Conservation (phyloP, 208 protist genomes). For the Leishmania gerbilli region DNA sequence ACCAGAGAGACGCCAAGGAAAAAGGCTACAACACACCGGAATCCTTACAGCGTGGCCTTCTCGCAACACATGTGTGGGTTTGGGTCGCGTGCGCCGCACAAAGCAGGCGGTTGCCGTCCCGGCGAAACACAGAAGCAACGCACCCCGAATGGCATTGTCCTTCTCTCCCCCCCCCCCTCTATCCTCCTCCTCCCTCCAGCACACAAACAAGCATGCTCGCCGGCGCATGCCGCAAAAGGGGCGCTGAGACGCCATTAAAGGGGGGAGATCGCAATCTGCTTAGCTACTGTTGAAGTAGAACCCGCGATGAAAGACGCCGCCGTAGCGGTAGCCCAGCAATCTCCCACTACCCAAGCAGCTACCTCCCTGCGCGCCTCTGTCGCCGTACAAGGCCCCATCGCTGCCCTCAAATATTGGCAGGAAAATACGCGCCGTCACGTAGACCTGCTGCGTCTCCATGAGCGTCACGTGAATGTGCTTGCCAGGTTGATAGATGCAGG, state of each 20-base stretch:
- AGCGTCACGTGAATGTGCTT: constrained; percentile 65
- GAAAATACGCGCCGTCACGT: constrained; percentile 76
- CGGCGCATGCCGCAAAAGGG: background rate
- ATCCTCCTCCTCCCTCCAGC: too few species aligned
- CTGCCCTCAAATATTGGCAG: constrained; percentile 53
- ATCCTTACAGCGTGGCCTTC: background rate
- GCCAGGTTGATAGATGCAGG: constrained; percentile 58
- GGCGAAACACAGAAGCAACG: background rate
- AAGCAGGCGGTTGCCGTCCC: background rate
- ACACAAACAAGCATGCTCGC: background rate
- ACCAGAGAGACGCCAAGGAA: constrained; percentile 5
- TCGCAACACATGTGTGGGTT: background rate
- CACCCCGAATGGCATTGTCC: background rate
- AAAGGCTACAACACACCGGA: too few species aligned
- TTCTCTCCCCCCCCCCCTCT: too few species aligned
- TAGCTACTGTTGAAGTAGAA: constrained; percentile 44
- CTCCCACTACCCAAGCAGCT: constrained; percentile 39
- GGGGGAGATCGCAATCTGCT: background rate
- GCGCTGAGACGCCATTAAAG: background rate
- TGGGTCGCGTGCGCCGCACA: background rate
- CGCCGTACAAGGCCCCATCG: constrained; percentile 28
- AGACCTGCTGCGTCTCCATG: constrained; percentile 57
- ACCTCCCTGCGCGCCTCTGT: constrained; percentile 29
- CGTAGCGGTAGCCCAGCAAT: constrained; percentile 70
- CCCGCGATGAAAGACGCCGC: constrained; percentile 66